phyloP scores from a whole-genome alignment of 345 rosid genomes.

The Sisymbrium irio region DNA sequence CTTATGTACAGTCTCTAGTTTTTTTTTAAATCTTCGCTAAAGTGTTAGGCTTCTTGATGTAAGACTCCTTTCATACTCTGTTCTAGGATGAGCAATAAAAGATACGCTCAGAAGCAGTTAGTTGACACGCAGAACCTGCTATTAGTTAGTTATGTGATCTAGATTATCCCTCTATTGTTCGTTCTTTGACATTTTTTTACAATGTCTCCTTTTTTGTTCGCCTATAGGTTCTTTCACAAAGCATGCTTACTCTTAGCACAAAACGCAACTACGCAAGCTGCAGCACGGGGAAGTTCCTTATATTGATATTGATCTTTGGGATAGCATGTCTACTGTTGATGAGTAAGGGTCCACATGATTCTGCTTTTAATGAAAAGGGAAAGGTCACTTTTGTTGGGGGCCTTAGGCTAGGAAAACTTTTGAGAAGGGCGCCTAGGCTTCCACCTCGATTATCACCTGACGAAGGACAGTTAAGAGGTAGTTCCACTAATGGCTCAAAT shows the following conservation, averaged over 20 bases:
- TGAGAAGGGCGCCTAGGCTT: slow-evolving; percentile 81
- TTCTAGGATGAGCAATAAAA: background rate
- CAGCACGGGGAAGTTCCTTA: slow-evolving; percentile 83
- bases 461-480: slow-evolving; percentile 42
- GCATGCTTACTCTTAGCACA: slow-evolving; percentile 48
- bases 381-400: slow-evolving; percentile 38
- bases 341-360: slow-evolving; percentile 41
- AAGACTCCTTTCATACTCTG: background rate
- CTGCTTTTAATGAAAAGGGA: slow-evolving; percentile 36
- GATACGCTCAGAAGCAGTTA: background rate
- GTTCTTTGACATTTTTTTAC: slow-evolving; percentile 7
- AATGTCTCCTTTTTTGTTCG: slow-evolving; percentile 15
- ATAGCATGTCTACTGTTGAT: slow-evolving; percentile 57
- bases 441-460: slow-evolving; percentile 88
- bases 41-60: background rate
- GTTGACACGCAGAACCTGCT: background rate
- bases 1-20: background rate
- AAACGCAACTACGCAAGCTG: slow-evolving; percentile 63
- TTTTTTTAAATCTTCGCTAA: background rate
- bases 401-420: slow-evolving; percentile 52
- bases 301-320: slow-evolving; percentile 64
- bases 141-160: slow-evolving; percentile 3
- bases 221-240: slow-evolving; percentile 68
- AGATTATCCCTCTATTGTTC: background rate
- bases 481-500: slow-evolving; percentile 29